Percentiles rank a stretch among this genome's conserved stretches.
phyloP scores from a whole-genome alignment of 208 protist species.

The Eutreptiella sp. region DNA sequence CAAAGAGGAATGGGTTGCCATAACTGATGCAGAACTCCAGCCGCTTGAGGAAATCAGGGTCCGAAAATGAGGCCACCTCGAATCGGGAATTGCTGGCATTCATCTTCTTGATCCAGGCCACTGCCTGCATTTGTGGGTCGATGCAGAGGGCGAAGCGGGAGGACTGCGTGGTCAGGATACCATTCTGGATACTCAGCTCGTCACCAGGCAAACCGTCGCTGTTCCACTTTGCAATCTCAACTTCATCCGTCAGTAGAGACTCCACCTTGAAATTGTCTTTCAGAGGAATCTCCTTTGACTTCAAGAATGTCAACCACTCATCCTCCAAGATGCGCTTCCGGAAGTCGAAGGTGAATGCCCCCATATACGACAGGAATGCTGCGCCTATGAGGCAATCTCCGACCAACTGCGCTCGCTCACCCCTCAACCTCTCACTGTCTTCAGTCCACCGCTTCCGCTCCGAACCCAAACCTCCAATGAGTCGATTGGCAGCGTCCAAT shows the following conservation, averaged over 20 bases:
- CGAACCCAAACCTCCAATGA: conserved; percentile 92
- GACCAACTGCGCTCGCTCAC: conserved; percentile 73
- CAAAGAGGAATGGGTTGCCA: conserved; percentile 96
- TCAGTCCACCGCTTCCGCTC: conserved; percentile 92
- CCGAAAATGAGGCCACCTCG: conserved; percentile 88
- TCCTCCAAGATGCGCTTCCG: conserved; percentile 80
- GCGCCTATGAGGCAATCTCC: conserved; percentile 95
- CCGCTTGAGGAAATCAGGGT: conserved; percentile 92
- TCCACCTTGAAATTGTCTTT: conserved; percentile 78
- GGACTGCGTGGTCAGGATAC: conserved; percentile 86
- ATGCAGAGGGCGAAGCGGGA: conserved; percentile 95
- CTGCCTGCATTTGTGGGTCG: conserved; percentile 97
- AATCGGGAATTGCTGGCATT: conserved; percentile 80
- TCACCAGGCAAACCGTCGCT: conserved; percentile 94
- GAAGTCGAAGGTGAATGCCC: conserved; percentile 94
- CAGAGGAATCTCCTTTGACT: conserved; percentile 72
- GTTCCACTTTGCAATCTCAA: conserved; percentile 92
- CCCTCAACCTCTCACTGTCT: conserved; percentile 77
- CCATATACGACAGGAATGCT: conserved; percentile 94
- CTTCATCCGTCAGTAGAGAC: conserved; percentile 87
- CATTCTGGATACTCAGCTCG: conserved; percentile 97
- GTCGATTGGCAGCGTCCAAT: conserved; percentile 85
- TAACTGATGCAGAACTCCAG: conserved; percentile 95
- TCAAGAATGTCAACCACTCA: conserved; percentile 82
- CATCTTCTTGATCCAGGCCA: conserved; percentile 97